Evolutionary conservation across 208 protist genomes (phyloP), one percentile per base, ranked within the genome.

Genomic region (Herpetomonas samuelpessoai): DNA sequence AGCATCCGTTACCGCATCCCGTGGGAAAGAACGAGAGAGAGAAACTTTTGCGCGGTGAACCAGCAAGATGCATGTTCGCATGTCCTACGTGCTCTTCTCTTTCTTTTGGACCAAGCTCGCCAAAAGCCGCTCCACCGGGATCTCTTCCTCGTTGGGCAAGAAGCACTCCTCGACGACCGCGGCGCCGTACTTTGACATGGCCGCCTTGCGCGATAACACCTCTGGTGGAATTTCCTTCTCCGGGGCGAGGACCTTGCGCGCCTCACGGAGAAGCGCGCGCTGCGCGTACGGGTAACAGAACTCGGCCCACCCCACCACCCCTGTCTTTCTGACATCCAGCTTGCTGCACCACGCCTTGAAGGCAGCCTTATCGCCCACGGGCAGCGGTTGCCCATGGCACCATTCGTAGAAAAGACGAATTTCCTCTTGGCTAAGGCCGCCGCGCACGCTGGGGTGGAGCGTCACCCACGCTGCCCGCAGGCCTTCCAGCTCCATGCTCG

Each of bases 211-310:
- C 1, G 63, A 52, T 1, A 88, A 22, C 45, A 78, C 22, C 51
- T 75, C 76, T 0, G 73, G 71, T 4, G 76, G 73, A 0, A 84
- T 28, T 14, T 75, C 68, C 46, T 65, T 69, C 0, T 51, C 19
- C 29, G 29, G 35, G 1, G 29, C 35, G 19, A 81, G 56, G 25
- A 46, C 70, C 9, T 12, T 44, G 14, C 76, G 61, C 21, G 81
- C 62, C 16, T 59, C 56, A 2, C 27, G 64, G 16, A 81, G 67
- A 18, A 71, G 62, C 6, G 71, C 50, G 18, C 57, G 56, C 55
- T 78, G 66, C 9, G 81, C 81, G 62, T 80, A 83, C 2, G 74
- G 74, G 66, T 79, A 88, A 65, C 81, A 88, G 57, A 88, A 88
- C 57, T 88, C 81, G 4, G 47, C 49, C 81, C 81, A 88, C 45